These are phyloP conservation scores for Albophoma yamanashiensis DNA, from an alignment of 2,329 filamentous ascomycete genomes.

Conservation along the genomic window DNA sequence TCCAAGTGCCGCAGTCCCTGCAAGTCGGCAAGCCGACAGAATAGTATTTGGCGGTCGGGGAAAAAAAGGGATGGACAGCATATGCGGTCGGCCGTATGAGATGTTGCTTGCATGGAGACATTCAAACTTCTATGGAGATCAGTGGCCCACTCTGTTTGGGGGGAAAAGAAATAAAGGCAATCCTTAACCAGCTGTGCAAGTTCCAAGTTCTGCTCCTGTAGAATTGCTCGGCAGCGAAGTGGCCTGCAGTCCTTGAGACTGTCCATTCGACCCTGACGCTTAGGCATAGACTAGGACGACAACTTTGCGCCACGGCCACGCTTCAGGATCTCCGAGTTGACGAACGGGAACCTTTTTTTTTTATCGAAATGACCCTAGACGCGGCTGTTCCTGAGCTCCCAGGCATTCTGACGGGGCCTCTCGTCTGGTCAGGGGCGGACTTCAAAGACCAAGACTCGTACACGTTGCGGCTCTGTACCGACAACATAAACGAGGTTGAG, in stretches of 20 bases:
- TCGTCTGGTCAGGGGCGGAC: slow-evolving; percentile 7
- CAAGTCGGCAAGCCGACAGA: background rate
- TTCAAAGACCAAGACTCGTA: slow-evolving; percentile 6
- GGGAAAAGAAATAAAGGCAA: background rate
- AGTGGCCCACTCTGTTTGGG: background rate
- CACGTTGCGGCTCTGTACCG: slow-evolving; percentile 8
- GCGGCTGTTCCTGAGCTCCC: background rate
- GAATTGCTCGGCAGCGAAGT: background rate
- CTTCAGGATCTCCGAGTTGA: too few species aligned
- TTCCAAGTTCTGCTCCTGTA: background rate
- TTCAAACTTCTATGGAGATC: background rate
- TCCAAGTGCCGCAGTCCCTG: background rate
- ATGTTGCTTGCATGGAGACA: background rate
- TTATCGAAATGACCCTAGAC: background rate
- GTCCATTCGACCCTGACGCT: background rate
- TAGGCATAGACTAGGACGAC: background rate
- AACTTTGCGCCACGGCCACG: background rate
- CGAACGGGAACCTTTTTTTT: background rate
- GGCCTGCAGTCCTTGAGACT: background rate
- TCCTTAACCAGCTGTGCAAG: background rate
- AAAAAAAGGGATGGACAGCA: background rate
- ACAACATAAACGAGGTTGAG: slow-evolving; percentile 13
- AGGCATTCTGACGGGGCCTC: slow-evolving; percentile 3
- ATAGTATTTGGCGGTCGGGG: background rate
- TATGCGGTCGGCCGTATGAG: background rate